A percentile compares a stretch with the other conserved stretches of the same genome.
These are phyloP conservation scores for Haberlea rhodopensis DNA, from an alignment of 257 asterid species.

Conservation along the genomic window DNA sequence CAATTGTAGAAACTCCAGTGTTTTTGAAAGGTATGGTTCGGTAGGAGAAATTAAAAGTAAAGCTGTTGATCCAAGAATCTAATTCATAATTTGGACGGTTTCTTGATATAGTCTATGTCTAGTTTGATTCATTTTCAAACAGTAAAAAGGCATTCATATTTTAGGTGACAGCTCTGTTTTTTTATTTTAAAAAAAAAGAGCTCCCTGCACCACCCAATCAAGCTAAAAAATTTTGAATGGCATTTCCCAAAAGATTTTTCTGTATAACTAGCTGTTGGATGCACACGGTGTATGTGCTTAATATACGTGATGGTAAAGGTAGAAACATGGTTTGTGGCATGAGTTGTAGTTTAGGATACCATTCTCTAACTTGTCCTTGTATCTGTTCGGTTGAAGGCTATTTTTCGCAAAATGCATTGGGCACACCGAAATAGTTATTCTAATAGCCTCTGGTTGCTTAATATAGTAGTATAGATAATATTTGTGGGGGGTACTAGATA, in stretches of 20 bases:
- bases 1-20: constrained; percentile 10
- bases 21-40: neutral
- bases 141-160: neutral
- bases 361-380: neutral
- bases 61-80: constrained; percentile 10
- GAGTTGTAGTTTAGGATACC: neutral
- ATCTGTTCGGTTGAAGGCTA: neutral
- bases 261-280: too few species aligned
- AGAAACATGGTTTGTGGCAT: neutral
- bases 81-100: neutral
- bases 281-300: neutral
- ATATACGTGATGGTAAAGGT: neutral
- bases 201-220: neutral
- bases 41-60: neutral
- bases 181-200: neutral
- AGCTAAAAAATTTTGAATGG: neutral
- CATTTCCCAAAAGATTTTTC: neutral
- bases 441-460: neutral
- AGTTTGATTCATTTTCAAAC: neutral
- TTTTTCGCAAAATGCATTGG: neutral
- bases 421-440: neutral
- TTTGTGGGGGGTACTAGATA: too few species aligned
- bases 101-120: neutral
- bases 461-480: too few species aligned
- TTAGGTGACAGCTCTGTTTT: too few species aligned